phyloP scores from a whole-genome alignment of 2,329 filamentous ascomycete species.

The Conoideocrella luteorostrata region DNA sequence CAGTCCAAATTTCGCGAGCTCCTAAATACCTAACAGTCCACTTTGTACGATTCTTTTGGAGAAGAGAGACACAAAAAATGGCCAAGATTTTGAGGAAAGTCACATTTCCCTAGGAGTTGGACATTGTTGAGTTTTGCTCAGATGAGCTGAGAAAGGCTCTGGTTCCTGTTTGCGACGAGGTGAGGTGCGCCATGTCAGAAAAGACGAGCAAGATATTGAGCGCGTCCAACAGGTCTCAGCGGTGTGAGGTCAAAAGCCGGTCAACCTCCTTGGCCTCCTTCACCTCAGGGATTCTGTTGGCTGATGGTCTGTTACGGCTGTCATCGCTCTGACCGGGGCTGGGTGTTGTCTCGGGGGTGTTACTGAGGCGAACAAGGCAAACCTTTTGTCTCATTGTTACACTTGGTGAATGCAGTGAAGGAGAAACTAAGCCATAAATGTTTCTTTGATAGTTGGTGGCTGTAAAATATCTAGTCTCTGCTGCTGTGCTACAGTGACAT shows the following conservation, averaged over 20 bases:
- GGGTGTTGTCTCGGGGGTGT: slow-evolving; percentile 47
- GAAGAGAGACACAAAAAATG: slow-evolving; percentile 91
- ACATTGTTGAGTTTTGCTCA: slow-evolving; percentile 91
- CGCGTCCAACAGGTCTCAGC: slow-evolving; percentile 85
- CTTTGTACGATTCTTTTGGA: slow-evolving; percentile 98
- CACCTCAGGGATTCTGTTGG: slow-evolving; percentile 29
- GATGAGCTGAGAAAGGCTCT: slow-evolving; percentile 78
- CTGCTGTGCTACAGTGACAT: no score
- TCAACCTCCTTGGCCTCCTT: no score
- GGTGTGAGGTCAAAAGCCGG: no score
- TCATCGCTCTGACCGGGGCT: slow-evolving; percentile 50
- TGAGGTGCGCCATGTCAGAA: slow-evolving; percentile 89
- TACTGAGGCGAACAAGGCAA: no score
- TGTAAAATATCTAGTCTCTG: no score
- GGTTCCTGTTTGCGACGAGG: slow-evolving; percentile 89
- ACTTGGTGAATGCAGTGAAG: no score
- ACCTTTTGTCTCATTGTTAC: no score
- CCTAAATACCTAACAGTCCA: slow-evolving; percentile 96
- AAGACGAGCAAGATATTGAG: slow-evolving; percentile 91
- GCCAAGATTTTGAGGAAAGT: slow-evolving; percentile 99
- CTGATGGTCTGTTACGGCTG: slow-evolving; percentile 34
- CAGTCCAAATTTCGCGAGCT: slow-evolving; percentile 81
- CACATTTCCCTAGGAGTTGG: slow-evolving; percentile 87
- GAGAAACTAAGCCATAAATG: no score
- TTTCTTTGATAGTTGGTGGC: no score